Conservation (phyloP, 2,329 filamentous ascomycete genomes). For the Fusarium anguioides region DNA sequence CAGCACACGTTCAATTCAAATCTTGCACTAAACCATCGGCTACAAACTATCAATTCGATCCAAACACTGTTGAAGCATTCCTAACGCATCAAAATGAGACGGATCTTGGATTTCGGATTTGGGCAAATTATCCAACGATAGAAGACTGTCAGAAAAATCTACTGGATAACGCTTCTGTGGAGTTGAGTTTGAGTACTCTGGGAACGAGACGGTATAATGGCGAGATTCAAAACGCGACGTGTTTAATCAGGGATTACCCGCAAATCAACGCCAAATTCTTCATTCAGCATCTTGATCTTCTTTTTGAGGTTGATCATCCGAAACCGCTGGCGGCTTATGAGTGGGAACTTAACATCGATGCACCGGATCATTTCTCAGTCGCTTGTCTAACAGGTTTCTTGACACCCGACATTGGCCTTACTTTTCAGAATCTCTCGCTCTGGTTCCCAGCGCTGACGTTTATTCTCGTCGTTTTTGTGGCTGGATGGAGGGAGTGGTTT, state of each 20-base stretch:
- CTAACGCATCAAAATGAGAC: slow-evolving; percentile 14
- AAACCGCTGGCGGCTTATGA: slow-evolving; percentile 33
- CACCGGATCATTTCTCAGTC: slow-evolving; percentile 20
- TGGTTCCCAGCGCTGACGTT: slow-evolving; percentile 31
- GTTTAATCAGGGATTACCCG: neutral
- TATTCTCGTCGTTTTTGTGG: slow-evolving; percentile 28
- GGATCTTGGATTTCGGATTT: neutral
- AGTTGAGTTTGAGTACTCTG: slow-evolving; percentile 28
- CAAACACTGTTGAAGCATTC: neutral
- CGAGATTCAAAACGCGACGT: slow-evolving; percentile 34
- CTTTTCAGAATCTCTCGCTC: slow-evolving; percentile 3
- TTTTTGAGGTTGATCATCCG: slow-evolving; percentile 46
- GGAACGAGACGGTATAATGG: slow-evolving; percentile 29
- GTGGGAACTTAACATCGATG: slow-evolving; percentile 29
- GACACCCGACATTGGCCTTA: slow-evolving; percentile 32
- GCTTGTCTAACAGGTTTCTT: slow-evolving; percentile 30
- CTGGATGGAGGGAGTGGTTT: slow-evolving; percentile 28
- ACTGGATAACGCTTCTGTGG: slow-evolving; percentile 16
- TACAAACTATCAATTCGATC: slow-evolving; percentile 5
- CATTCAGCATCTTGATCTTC: neutral
- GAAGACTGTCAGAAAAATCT: slow-evolving; percentile 9
- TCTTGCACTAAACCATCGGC: slow-evolving; percentile 26
- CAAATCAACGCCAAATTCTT: neutral
- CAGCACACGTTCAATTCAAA: slow-evolving; percentile 31
- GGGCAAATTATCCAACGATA: neutral